Evolutionary conservation across 2,329 filamentous ascomycete species (phyloP).

Genomic region (Arthroderma sp.): DNA sequence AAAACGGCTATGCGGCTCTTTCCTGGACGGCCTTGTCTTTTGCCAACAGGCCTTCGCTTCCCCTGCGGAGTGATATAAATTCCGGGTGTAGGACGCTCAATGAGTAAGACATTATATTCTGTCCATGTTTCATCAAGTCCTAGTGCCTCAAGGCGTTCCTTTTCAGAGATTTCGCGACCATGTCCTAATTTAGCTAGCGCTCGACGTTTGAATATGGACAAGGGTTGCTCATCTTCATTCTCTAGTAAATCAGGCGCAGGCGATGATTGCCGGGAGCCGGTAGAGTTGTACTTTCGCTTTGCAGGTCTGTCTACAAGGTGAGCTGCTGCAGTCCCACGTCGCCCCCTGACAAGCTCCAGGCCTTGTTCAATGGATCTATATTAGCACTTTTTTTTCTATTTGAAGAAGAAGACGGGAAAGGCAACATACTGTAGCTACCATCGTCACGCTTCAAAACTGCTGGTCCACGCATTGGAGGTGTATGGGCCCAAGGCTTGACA

Average conservation of each 20-base stretch:
- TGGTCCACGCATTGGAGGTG: slow-evolving; percentile 23
- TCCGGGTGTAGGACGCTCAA: slow-evolving; percentile 25
- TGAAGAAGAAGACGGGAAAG: neutral
- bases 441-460: slow-evolving; percentile 17
- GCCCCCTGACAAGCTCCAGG: too few relatives aligned
- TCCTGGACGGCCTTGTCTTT: slow-evolving; percentile 25
- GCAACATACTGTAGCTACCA: slow-evolving; percentile 19
- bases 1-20: slow-evolving; percentile 29
- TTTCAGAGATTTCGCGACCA: slow-evolving; percentile 20
- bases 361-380: too few relatives aligned
- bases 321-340: too few relatives aligned
- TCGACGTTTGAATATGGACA: too few relatives aligned
- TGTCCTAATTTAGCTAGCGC: too few relatives aligned
- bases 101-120: slow-evolving; percentile 25
- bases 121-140: slow-evolving; percentile 31
- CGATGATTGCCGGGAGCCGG: neutral
- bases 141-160: slow-evolving; percentile 25
- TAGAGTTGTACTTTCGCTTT: neutral
- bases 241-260: neutral
- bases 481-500: slow-evolving; percentile 23
- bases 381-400: too few relatives aligned
- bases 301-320: too few relatives aligned
- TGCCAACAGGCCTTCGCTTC: slow-evolving; percentile 25
- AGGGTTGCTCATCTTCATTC: too few relatives aligned
- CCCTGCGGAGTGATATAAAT: slow-evolving; percentile 30